These are phyloP conservation scores for Drosera spatulata DNA, from an alignment of 179 eudicot species.

Conservation along the genomic window DNA sequence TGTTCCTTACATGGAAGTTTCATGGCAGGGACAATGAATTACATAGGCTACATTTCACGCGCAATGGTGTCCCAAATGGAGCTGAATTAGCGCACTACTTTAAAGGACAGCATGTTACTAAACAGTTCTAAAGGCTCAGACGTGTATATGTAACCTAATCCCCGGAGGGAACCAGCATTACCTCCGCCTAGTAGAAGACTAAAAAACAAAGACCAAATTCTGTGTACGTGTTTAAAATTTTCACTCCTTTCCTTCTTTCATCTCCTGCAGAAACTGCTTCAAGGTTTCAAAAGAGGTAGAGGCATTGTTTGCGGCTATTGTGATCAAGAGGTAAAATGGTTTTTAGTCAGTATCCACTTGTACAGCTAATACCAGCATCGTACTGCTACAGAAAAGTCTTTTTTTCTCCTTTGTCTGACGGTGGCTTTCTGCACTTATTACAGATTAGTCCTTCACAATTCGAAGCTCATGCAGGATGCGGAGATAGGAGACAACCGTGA, in stretches of 20 bases:
- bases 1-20: conserved; percentile 22
- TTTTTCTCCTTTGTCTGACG: conserved; percentile 1
- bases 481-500: conserved; percentile 98
- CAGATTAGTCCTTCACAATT: conserved; percentile 31
- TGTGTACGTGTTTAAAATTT: conserved; percentile 5
- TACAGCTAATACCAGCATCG: no score
- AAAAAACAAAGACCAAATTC: background rate
- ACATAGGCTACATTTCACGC: conserved; percentile 80
- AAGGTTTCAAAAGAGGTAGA: conserved; percentile 79
- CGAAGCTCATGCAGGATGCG: conserved; percentile 99
- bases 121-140: no score
- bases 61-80: conserved; percentile 93
- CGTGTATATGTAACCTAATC: no score
- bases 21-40: conserved; percentile 83
- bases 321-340: conserved; percentile 54
- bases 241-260: conserved; percentile 38
- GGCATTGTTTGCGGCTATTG: conserved; percentile 90
- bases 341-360: background rate
- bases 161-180: no score
- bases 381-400: no score
- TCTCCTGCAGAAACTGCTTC: conserved; percentile 13
- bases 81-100: conserved; percentile 76
- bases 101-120: conserved; percentile 93
- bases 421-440: conserved; percentile 13
- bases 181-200: no score